Evolutionary conservation across 257 asterid genomes (phyloP), one percentile per base, ranked within the genome.

Genomic region (Fraxinus quadrangulata): DNA sequence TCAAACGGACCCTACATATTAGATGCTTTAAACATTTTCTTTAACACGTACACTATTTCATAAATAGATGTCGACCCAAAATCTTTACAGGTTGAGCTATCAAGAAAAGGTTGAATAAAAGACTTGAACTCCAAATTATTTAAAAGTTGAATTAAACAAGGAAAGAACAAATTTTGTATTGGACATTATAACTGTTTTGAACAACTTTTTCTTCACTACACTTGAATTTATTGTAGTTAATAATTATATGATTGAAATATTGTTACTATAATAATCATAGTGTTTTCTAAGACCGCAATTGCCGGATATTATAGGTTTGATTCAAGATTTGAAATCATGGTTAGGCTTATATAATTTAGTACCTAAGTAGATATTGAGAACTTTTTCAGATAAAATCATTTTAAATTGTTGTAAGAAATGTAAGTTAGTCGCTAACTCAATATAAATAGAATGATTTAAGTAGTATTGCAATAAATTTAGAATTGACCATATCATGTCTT

Each of bases 231-330:
- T 61, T 23, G 69, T 26, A 63, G 39, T 24, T 54, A 70, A 33
- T 26, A n/a, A 77, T 47, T 78, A 70, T 14, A 70, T 59, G 31
- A 63, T 63, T 63, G 69, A 63, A 24, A 8, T 63, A 26, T 23
- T 6, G 36, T 26, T 63, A 26, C 34, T 24, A 26, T 63, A 17
- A 63, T 63, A 63, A 63, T 63, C 69, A 63, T 63, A 63, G 36
- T 63, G 69, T 63, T 26, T 63, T 24, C 28, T 23, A 13, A 63
- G 36, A 26, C 19, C 36, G 69, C 33, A 33, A 63, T 63, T 63
- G 34, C 36, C 69, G 69, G 69, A 63, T 13, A 26, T 63, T 23
- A 10, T 24, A 26, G 69, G 34, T 63, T 63, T 4, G 36, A 63
- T 63, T 63, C 69, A 63, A 63, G 69, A 63, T 63, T 24, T 63